Evolutionary conservation across 495 filamentous ascomycete genomes (phyloP).

Genomic region (Collariella sp.): DNA sequence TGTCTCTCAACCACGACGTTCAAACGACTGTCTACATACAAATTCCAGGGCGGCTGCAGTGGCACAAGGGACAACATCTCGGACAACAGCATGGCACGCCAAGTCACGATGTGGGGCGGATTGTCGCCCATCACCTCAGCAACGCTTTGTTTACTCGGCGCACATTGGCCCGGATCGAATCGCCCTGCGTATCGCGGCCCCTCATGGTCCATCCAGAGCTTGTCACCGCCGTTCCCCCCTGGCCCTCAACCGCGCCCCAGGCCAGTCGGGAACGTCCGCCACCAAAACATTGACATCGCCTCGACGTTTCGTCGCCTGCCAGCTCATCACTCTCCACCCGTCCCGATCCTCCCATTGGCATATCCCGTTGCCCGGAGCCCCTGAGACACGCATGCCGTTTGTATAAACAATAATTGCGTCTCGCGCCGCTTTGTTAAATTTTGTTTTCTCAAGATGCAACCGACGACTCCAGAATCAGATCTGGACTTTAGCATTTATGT

Average conservation of each 20-base stretch:
- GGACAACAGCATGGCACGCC: too few relatives aligned
- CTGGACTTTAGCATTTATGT: constrained; percentile 38
- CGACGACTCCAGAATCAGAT: constrained; percentile 19
- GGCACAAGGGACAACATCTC: too few relatives aligned
- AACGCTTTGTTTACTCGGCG: constrained; percentile 13
- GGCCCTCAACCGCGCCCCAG: background rate
- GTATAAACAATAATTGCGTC: constrained; percentile 15
- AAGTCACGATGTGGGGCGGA: too few relatives aligned
- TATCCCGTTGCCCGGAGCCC: constrained; percentile 19
- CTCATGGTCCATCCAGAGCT: background rate
- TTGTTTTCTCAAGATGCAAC: constrained; percentile 13
- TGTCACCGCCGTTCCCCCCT: constrained; percentile 4
- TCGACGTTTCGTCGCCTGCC: constrained; percentile 11
- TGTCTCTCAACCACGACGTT: too few relatives aligned
- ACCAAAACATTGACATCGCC: constrained; percentile 7
- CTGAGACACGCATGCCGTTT: constrained; percentile 1
- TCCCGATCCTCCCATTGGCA: constrained; percentile 11
- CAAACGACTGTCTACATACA: too few relatives aligned
- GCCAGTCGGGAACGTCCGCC: constrained; percentile 4
- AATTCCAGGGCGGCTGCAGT: too few relatives aligned
- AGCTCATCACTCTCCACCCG: constrained; percentile 19
- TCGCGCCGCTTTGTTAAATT: background rate
- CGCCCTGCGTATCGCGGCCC: background rate
- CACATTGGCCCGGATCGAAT: constrained; percentile 6
- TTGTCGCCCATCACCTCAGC: background rate